Base-by-base conservation (phyloP, 208 protist genomes). In the Naegleria lovaniensis region DNA sequence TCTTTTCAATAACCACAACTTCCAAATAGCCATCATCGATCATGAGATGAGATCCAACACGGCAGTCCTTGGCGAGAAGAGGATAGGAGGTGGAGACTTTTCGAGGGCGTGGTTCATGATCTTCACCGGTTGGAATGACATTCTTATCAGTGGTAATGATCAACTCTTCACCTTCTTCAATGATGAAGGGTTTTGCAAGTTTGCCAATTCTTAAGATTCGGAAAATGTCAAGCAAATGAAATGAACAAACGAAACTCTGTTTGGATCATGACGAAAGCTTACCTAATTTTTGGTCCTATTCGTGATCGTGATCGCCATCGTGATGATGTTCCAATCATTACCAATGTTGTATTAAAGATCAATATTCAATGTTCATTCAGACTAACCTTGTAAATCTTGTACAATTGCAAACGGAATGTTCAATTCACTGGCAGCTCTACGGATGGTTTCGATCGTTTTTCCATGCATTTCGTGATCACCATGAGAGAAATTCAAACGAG, bases 401-500 rank as follows among this genome's bases (percentile, higher is more conserved):
- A 88, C 90, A 48, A 91, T 51, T 16, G 90, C 85, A 85, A 91
- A 75, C n/a, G 58, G 55, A 58, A 83, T 58, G 7, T 33, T 33
- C 29, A 89, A 51, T 48, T 83, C 90, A 9, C 25, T 33, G 0
- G n/a, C 36, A 13, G 90, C 90, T 48, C 91, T 7, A n/a, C 90
- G n/a, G 19, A 96, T 52, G 90, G 95, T 96, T 83, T 92, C 90
- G 83, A 99, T 98, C 3, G 97, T 98, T 51, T 90, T 92, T 75
- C 93, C 94, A 94, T 99, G 98, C 93, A 97, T 98, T 94, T 98
- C 97, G 92, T 99, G 95, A 59, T 94, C 96, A 52, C 98, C 98
- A 93, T 99, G 98, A 51, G 97, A 99, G 93, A 99, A 99, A 95
- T 99, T 99, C 93, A 99, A 96, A 88, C 98, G 95, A 25, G 97